phyloP scores from a whole-genome alignment of 129 eudicot genomes.

The sunflower (Helianthus annuus) region HanXRQr2.0-SUNRISE NC_035447.2:113122369-113122868 shows the following conservation, averaged over 20 bases:
- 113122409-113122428: conserved; percentile 53
- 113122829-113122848: conserved; percentile 7
- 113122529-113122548: conserved; percentile 35
- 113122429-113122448: conserved; percentile 40
- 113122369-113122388: conserved; percentile 56
- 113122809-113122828: conserved; percentile 63
- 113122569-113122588: conserved; percentile 54
- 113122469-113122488: conserved; percentile 46
- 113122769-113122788: conserved; percentile 61
- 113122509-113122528: conserved; percentile 63
- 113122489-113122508: conserved; percentile 65
- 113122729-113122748: conserved; percentile 68
- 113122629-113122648: conserved; percentile 59
- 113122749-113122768: conserved; percentile 54
- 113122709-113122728: conserved; percentile 67
- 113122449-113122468: conserved; percentile 43
- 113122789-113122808: conserved; percentile 65
- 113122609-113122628: conserved; percentile 60
- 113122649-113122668: conserved; percentile 45
- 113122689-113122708: conserved; percentile 76
- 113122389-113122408: conserved; percentile 53
- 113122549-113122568: conserved; percentile 52
- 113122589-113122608: conserved; percentile 51
- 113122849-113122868: neutral
- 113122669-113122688: conserved; percentile 76